Evolutionary conservation across 176 grass and related monocot genomes (phyloP), one percentile per base, ranked within the genome.

Genomic region (Paspalum notatum): DNA sequence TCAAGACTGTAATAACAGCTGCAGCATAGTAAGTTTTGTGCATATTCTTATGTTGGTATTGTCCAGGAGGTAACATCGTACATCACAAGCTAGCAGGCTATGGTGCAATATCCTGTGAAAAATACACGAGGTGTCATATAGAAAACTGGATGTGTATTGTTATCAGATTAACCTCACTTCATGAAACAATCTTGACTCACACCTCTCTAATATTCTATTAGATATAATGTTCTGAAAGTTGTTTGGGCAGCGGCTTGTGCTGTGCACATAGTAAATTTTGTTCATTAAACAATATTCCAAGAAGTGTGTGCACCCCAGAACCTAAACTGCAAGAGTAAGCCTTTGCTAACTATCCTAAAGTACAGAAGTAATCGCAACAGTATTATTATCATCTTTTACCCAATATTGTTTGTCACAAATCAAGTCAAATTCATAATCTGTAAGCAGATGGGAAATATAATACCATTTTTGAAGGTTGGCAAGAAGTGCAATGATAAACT

Each of bases 11-110:
- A 85, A 71, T 16, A 64, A 77, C 5, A n/a, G 49, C 32, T 66
- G 58, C 48, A 42, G 50, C 26, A 43, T 76, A 62, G 52, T 69
- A 80, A 89, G 18, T 49, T 79, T 5, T 51, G 43, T 60, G 12
- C 60, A 43, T 6, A 66, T 65, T 56, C 80, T 48, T 80, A 56
- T 64, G 78, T 17, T 77, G 59, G 26, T 60, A 85, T 64, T 57
- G n/a, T 58, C 16, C 9, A 51, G 20, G 82, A 69, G 64, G 74
- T 39, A 77, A 77, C 24, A 62, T 32, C 32, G 32, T 42, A 83
- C 26, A 77, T 12, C 43, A 70, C 55, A 89, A 57, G 41, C 48
- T 52, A 68, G 8, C 1, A 1, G 48, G 3, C 54, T 45, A 67
- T 66, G 7, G 8, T 27, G 13, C 32, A 20, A 48, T 74, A 81